Evolutionary conservation across 1,139 yeast species (phyloP).

Genomic region (Debaryomycetaceae sp.): DNA sequence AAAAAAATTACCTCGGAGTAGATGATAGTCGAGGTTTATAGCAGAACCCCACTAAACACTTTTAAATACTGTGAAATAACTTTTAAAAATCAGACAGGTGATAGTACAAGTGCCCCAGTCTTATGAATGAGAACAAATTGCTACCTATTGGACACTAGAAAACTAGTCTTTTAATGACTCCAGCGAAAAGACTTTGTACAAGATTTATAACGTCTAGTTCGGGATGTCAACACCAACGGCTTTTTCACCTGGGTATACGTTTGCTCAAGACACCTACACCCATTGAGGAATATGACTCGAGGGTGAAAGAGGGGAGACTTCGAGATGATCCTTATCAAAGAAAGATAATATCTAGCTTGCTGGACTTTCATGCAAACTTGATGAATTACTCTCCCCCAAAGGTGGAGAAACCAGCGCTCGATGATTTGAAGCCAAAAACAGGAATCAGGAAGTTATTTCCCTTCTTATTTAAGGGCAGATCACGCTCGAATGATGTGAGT

Average conservation of each 20-base stretch:
- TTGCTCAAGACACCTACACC: conserved; percentile 50
- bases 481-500: conserved; percentile 1
- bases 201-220: not conserved
- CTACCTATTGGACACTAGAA: not conserved
- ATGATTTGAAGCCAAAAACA: conserved; percentile 44
- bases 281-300: conserved; percentile 55
- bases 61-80: too few relatives aligned
- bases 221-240: not conserved
- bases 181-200: not conserved
- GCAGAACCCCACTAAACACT: too few relatives aligned
- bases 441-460: conserved; percentile 40
- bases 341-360: conserved; percentile 53
- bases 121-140: too few relatives aligned
- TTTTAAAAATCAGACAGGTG: too few relatives aligned
- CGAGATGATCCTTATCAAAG: conserved; percentile 68
- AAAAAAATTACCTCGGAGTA: too few relatives aligned
- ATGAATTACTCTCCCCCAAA: conserved; percentile 52
- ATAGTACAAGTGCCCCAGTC: too few relatives aligned
- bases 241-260: not conserved
- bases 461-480: conserved; percentile 25
- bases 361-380: conserved; percentile 49
- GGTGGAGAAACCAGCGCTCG: conserved; percentile 47
- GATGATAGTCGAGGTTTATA: too few relatives aligned
- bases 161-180: not conserved
- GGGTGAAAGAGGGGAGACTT: conserved; percentile 51